phyloP scores from a whole-genome alignment of 225 moss, liverwort and hornwort species.

The Climacium dendroides region DNA sequence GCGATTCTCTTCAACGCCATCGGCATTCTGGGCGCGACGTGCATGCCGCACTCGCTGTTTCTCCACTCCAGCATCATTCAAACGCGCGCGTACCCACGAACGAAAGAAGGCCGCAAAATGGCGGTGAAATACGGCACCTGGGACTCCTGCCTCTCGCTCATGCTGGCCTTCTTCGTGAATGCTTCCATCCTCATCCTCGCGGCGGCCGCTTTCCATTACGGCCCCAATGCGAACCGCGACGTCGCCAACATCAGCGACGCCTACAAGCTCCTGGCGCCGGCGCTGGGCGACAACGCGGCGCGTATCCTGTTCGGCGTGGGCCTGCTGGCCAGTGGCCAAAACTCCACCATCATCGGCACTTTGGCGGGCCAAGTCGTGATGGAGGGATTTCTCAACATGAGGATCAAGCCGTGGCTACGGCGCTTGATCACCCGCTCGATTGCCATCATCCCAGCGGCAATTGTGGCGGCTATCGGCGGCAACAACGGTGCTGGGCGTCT shows the following conservation, averaged over 20 bases:
- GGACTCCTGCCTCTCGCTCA: constrained; percentile 58
- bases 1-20: constrained; percentile 55
- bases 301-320: constrained; percentile 60
- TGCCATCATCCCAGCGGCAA: constrained; percentile 66
- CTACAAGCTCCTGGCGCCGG: constrained; percentile 60
- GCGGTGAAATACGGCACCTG: constrained; percentile 53
- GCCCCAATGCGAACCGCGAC: constrained; percentile 8
- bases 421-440: constrained; percentile 56
- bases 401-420: constrained; percentile 59
- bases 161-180: constrained; percentile 90
- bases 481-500: constrained; percentile 49
- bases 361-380: constrained; percentile 73
- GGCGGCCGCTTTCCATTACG: constrained; percentile 66
- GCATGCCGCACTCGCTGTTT: constrained; percentile 81
- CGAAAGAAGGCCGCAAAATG: constrained; percentile 51
- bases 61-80: constrained; percentile 92
- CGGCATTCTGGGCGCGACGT: constrained; percentile 69
- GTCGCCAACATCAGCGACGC: constrained; percentile 70
- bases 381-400: constrained; percentile 68
- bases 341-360: constrained; percentile 75
- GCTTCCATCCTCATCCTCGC: constrained; percentile 66
- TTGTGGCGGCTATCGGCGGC: constrained; percentile 65
- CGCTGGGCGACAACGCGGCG: constrained; percentile 43
- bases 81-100: constrained; percentile 63
- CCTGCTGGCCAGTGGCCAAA: constrained; percentile 69